phyloP scores from a whole-genome alignment of 2,329 filamentous ascomycete genomes.

The Grosmannia serpens region DNA sequence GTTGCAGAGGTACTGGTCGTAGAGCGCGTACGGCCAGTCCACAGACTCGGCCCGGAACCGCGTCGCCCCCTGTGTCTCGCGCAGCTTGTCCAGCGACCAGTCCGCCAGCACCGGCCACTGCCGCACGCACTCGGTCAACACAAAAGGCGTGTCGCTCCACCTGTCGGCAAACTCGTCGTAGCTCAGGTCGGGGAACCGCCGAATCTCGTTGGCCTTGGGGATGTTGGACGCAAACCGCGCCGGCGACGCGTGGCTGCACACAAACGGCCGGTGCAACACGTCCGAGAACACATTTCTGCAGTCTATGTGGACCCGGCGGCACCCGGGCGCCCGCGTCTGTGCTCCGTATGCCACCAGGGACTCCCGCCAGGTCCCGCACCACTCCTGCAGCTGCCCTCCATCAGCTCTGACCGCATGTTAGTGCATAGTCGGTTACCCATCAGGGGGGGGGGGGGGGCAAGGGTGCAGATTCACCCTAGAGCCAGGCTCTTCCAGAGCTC shows the following conservation, averaged over 20 bases:
- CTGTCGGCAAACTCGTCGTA: slow-evolving; percentile 60
- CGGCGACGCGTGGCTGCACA: slow-evolving; percentile 68
- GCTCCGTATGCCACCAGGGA: slow-evolving; percentile 47
- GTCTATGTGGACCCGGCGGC: slow-evolving; percentile 43
- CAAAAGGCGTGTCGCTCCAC: slow-evolving; percentile 76
- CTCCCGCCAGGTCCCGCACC: slow-evolving; percentile 77
- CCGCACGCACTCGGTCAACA: slow-evolving; percentile 71
- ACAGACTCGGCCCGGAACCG: slow-evolving; percentile 85
- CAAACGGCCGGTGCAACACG: slow-evolving; percentile 78
- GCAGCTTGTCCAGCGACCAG: slow-evolving; percentile 63
- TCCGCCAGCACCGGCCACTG: slow-evolving; percentile 65
- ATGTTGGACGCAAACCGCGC: slow-evolving; percentile 58
- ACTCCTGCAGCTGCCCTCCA: slow-evolving; percentile 45
- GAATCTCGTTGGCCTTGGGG: slow-evolving; percentile 61
- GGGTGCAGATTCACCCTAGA: slow-evolving; percentile 44
- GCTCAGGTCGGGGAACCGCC: slow-evolving; percentile 55
- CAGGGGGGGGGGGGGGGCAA: too few species aligned
- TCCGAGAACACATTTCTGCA: slow-evolving; percentile 82
- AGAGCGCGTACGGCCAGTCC: slow-evolving; percentile 78
- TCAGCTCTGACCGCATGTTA: neutral
- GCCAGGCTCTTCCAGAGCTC: slow-evolving; percentile 85
- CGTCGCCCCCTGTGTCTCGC: slow-evolving; percentile 50
- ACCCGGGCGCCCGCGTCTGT: slow-evolving; percentile 26
- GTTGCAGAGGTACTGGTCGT: slow-evolving; percentile 69
- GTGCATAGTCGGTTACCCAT: slow-evolving; percentile 15